Conservation (phyloP, 2,329 filamentous ascomycete species). For the Tricladium varicosporioides region DNA sequence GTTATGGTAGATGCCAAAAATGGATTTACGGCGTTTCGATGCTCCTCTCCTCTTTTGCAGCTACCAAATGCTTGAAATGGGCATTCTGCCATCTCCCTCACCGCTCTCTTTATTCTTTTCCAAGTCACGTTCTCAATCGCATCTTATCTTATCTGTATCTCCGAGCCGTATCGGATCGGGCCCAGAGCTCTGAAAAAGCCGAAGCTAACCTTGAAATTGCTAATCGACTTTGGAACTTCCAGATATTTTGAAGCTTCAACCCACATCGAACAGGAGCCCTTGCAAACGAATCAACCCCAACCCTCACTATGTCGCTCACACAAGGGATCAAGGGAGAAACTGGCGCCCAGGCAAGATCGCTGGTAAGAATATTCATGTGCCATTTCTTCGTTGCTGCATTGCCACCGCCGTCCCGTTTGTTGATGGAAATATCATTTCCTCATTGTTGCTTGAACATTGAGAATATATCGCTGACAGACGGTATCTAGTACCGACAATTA, state of each 20-base stretch:
- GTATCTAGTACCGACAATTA: slow-evolving; percentile 79
- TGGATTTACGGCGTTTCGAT: not conserved
- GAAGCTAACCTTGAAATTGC: not conserved
- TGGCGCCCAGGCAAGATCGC: slow-evolving; percentile 31
- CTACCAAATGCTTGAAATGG: not conserved
- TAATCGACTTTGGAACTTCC: not conserved
- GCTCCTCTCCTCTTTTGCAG: not conserved
- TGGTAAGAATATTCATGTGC: slow-evolving; percentile 25
- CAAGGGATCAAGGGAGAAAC: slow-evolving; percentile 28
- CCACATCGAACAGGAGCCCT: not conserved
- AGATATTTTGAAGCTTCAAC: not conserved
- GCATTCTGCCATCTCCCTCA: not conserved
- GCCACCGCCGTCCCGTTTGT: not conserved
- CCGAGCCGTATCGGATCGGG: not conserved
- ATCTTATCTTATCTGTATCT: slow-evolving; percentile 1
- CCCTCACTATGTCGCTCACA: slow-evolving; percentile 29
- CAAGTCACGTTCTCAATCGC: no score
- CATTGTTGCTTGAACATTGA: not conserved
- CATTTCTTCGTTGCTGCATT: not conserved
- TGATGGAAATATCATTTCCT: not conserved
- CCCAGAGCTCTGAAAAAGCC: not conserved
- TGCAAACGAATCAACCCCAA: not conserved
- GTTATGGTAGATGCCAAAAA: not conserved
- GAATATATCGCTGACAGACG: no score
- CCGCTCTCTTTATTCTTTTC: not conserved